These are phyloP conservation scores for Sechiopsis laciniata DNA, from an alignment of 306 rosid genomes.

Conservation along the genomic window DNA sequence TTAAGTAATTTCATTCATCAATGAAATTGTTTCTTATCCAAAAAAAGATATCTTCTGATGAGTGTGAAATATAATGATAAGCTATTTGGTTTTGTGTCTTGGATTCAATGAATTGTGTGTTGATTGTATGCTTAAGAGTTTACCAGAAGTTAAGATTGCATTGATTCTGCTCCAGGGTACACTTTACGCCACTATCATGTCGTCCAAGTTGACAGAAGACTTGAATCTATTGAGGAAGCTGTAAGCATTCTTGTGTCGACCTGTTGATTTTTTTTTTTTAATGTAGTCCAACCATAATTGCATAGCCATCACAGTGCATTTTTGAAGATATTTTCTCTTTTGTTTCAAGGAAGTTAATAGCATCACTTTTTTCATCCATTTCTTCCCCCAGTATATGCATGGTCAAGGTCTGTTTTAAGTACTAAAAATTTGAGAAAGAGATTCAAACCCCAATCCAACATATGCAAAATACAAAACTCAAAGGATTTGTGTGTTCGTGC, in stretches of 20 bases:
- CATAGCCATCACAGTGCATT: background rate
- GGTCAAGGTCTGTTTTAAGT: background rate
- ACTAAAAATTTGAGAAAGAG: background rate
- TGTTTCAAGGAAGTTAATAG: background rate
- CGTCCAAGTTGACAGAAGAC: conserved; percentile 62
- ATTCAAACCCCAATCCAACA: background rate
- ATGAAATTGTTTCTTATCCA: too few relatives aligned
- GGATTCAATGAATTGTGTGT: background rate
- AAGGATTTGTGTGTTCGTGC: background rate
- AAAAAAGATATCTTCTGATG: too few relatives aligned
- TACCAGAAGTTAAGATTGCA: background rate
- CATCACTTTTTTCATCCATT: background rate
- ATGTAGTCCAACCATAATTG: background rate
- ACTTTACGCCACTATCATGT: conserved; percentile 71
- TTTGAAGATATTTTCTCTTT: background rate
- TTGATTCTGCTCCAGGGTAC: conserved; percentile 48
- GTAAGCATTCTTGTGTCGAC: conserved; percentile 32
- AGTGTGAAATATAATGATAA: background rate
- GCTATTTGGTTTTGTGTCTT: conserved; percentile 1
- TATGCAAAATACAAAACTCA: background rate
- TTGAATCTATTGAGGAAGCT: conserved; percentile 71
- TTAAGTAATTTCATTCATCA: too few relatives aligned
- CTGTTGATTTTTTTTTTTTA: background rate
- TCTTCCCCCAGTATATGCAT: background rate
- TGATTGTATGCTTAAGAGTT: background rate